These are phyloP conservation scores for Mitragyna speciosa DNA, from an alignment of 257 asterid genomes.

Conservation along the genomic window DNA sequence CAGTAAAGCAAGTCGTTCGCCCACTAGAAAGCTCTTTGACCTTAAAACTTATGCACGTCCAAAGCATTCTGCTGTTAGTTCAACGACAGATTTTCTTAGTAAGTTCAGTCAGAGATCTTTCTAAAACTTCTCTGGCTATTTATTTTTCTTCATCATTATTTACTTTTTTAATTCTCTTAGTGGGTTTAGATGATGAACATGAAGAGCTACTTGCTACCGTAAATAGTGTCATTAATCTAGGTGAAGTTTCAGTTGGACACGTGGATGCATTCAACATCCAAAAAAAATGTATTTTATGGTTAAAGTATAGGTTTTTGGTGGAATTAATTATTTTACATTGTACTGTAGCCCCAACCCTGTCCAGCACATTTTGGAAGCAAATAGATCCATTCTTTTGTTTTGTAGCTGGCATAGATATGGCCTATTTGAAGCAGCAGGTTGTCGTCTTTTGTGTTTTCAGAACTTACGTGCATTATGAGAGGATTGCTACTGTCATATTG, in stretches of 20 bases:
- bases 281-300: background rate
- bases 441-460: conserved; percentile 19
- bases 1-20: conserved; percentile 83
- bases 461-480: background rate
- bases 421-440: conserved; percentile 79
- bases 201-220: conserved; percentile 93
- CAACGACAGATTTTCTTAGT: conserved; percentile 78
- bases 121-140: background rate
- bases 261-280: conserved; percentile 9
- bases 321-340: conserved; percentile 29
- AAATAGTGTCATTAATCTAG: conserved; percentile 69
- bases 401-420: conserved; percentile 62
- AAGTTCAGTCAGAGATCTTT: conserved; percentile 11
- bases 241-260: conserved; percentile 34
- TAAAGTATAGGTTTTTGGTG: background rate
- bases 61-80: conserved; percentile 54
- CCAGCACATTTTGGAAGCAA: conserved; percentile 79
- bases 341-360: conserved; percentile 68
- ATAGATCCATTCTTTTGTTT: conserved; percentile 73
- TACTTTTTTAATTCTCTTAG: conserved; percentile 33
- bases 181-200: conserved; percentile 83
- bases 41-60: conserved; percentile 78
- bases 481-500: background rate
- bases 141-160: conserved; percentile 10
- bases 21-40: conserved; percentile 82